Evolutionary conservation across 495 filamentous ascomycete genomes (phyloP).

Genomic region (Penicillium fimorum): DNA sequence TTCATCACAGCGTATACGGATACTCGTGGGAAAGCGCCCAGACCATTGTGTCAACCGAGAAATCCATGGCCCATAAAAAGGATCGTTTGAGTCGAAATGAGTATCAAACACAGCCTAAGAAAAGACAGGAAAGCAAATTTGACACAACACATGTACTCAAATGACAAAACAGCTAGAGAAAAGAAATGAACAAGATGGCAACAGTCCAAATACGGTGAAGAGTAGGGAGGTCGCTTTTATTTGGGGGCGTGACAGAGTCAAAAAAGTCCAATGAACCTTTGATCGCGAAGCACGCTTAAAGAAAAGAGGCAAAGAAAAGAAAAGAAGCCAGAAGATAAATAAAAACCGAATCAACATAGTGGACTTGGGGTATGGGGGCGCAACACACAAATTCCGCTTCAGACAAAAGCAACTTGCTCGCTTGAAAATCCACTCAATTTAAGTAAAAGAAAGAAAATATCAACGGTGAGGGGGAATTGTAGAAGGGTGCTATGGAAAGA

Average conservation of each 20-base stretch:
- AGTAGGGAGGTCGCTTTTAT: slow-evolving; percentile 46
- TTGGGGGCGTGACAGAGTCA: slow-evolving; percentile 38
- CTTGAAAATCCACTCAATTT: slow-evolving; percentile 46
- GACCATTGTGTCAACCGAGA: slow-evolving; percentile 24
- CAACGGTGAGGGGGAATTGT: slow-evolving; percentile 13
- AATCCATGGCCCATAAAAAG: slow-evolving; percentile 19
- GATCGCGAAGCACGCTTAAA: slow-evolving; percentile 33
- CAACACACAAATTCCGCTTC: slow-evolving; percentile 51
- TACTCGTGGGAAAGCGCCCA: slow-evolving; percentile 22
- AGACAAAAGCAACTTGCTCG: slow-evolving; percentile 45
- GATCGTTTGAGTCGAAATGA: slow-evolving; percentile 20
- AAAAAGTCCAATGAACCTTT: slow-evolving; percentile 36
- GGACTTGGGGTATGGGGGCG: slow-evolving; percentile 51
- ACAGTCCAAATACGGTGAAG: slow-evolving; percentile 16
- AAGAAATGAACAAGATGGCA: slow-evolving; percentile 28
- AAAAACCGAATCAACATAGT: slow-evolving; percentile 42
- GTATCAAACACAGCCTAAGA: slow-evolving; percentile 26
- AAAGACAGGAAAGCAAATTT: slow-evolving; percentile 21
- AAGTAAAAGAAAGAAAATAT: slow-evolving; percentile 19
- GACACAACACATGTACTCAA: slow-evolving; percentile 34
- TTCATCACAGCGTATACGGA: slow-evolving; percentile 30
- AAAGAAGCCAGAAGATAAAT: slow-evolving; percentile 3
- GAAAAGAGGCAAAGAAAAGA: slow-evolving; percentile 18
- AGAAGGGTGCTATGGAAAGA: slow-evolving; percentile 10
- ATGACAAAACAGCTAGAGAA: slow-evolving; percentile 34